A percentile compares a stretch with the other conserved stretches of the same genome.
phyloP scores from a whole-genome alignment of 495 filamentous ascomycete species.

The Umbilicaria muhlenbergii region DNA sequence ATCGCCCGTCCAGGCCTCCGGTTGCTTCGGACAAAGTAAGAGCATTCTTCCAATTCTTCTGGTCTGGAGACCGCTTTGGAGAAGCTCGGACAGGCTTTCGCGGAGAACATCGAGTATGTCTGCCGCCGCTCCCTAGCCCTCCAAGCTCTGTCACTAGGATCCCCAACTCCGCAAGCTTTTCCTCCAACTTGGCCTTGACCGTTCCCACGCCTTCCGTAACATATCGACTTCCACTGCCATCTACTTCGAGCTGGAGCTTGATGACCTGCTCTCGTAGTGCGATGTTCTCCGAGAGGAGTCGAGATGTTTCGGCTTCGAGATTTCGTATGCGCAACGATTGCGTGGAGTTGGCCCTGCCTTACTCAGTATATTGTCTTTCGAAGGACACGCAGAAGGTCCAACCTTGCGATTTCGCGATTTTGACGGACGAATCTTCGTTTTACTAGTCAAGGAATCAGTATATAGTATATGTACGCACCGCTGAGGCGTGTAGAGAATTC shows the following conservation, averaged over 20 bases:
- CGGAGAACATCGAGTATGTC: not conserved
- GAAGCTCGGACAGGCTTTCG: conserved; percentile 1
- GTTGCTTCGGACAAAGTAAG: conserved; percentile 27
- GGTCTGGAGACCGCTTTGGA: conserved; percentile 16
- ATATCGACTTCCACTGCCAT: conserved; percentile 28
- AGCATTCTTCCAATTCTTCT: conserved; percentile 31
- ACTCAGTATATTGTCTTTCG: not conserved
- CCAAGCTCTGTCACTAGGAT: conserved; percentile 49
- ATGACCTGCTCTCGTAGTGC: conserved; percentile 65
- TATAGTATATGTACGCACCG: conserved; percentile 4
- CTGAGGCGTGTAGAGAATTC: conserved; percentile 1
- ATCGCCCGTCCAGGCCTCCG: conserved; percentile 42
- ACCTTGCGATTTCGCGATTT: conserved; percentile 80
- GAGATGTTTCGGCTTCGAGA: conserved; percentile 71
- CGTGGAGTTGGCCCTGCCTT: conserved; percentile 58
- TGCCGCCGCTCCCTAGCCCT: conserved; percentile 18
- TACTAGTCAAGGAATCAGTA: conserved; percentile 32
- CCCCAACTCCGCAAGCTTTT: conserved; percentile 50
- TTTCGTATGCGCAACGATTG: conserved; percentile 81
- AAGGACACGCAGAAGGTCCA: not conserved
- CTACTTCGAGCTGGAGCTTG: conserved; percentile 50
- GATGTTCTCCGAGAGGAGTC: conserved; percentile 76
- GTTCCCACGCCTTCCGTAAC: conserved; percentile 47
- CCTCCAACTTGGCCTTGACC: conserved; percentile 54
- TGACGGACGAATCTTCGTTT: conserved; percentile 79